These are phyloP conservation scores for Fraxinus angustifolia DNA, from an alignment of 305 asterid genomes.

Conservation along the genomic window DNA sequence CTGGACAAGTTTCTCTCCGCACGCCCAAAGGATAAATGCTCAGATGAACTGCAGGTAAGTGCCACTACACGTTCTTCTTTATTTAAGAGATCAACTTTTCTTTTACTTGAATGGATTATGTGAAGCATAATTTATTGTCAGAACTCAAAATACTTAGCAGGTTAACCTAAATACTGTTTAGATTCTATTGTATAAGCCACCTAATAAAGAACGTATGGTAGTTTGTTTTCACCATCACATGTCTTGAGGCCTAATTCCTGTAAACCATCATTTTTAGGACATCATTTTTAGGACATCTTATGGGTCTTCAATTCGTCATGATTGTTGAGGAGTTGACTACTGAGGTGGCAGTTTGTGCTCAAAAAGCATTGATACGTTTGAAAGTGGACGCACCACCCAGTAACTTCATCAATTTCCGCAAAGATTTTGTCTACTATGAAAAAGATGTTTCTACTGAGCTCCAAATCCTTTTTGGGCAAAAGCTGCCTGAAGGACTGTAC, in stretches of 20 bases:
- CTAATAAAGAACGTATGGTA: not conserved
- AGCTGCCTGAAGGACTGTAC: not conserved
- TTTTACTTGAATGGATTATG: not conserved
- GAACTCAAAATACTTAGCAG: not conserved
- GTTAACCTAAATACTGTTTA: not conserved
- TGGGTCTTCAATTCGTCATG: not conserved
- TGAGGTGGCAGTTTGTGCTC: not conserved
- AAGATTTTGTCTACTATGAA: not conserved
- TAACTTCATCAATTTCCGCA: not conserved
- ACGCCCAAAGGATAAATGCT: conserved; percentile 66
- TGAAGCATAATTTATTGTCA: not conserved
- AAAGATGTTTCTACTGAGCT: not conserved
- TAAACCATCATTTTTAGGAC: not conserved
- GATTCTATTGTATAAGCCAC: not conserved
- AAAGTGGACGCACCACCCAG: not conserved
- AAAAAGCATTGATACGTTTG: not conserved
- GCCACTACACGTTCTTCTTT: not conserved
- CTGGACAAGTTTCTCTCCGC: conserved; percentile 73
- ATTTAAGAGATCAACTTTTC: not conserved
- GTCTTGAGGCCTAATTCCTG: not conserved
- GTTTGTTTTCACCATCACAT: not conserved
- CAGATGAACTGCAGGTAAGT: conserved; percentile 84
- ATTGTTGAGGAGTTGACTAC: not conserved
- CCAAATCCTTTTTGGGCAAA: not conserved
- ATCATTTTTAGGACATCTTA: not conserved